Percentiles rank a stretch among this genome's conserved stretches.
These are phyloP conservation scores for Alternaria metachromatica DNA, from an alignment of 2,329 filamentous ascomycete species.

Conservation along the genomic window DNA sequence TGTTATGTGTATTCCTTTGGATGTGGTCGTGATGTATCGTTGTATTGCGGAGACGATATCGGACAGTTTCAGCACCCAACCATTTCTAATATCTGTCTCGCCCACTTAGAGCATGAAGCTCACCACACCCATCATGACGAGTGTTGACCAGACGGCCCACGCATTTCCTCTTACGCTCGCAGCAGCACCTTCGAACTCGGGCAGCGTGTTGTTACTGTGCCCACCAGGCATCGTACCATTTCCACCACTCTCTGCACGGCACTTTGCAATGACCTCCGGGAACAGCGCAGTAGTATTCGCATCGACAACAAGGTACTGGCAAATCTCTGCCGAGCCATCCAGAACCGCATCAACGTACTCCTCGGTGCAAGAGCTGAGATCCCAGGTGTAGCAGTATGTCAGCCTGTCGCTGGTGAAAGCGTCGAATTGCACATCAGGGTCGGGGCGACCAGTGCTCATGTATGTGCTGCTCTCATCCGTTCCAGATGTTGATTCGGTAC, in stretches of 20 bases:
- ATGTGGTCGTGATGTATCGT: neutral
- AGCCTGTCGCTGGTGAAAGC: slow-evolving; percentile 8
- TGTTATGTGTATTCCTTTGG: neutral
- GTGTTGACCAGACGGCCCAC: neutral
- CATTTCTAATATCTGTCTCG: accelerated
- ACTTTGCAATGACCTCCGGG: slow-evolving; percentile 24
- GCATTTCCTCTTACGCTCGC: neutral
- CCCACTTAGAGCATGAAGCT: neutral
- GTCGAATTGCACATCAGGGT: slow-evolving; percentile 20
- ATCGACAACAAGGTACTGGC: slow-evolving; percentile 27
- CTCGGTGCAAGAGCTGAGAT: slow-evolving; percentile 18
- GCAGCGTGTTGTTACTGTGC: neutral
- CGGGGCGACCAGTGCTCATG: slow-evolving; percentile 16
- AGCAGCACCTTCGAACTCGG: slow-evolving; percentile 16
- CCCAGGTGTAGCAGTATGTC: slow-evolving; percentile 28
- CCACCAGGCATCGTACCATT: slow-evolving; percentile 6
- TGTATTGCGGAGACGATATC: neutral
- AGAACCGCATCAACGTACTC: slow-evolving; percentile 18
- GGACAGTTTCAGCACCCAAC: neutral
- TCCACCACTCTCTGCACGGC: slow-evolving; percentile 4
- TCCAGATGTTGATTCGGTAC: slow-evolving; percentile 28
- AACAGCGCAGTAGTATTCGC: slow-evolving; percentile 25
- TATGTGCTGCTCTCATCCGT: slow-evolving; percentile 11
- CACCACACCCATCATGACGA: neutral
- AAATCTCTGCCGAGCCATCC: slow-evolving; percentile 23